These are phyloP conservation scores for Trichoderma gamsii DNA, from an alignment of 495 filamentous ascomycete genomes.

Conservation along the genomic window DNA sequence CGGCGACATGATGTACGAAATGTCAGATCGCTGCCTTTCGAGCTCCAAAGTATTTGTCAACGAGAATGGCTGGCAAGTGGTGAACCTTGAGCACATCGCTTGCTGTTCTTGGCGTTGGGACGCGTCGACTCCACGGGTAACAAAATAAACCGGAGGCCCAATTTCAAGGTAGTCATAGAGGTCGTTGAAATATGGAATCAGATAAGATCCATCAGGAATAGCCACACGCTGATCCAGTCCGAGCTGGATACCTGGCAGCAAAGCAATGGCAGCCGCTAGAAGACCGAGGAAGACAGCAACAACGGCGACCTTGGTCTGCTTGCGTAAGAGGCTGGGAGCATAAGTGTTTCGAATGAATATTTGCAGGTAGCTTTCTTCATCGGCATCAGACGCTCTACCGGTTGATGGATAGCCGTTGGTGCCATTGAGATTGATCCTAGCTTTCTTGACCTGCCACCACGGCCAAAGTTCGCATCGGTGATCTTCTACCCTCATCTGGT, in stretches of 20 bases:
- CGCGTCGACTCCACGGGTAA: conserved; percentile 71
- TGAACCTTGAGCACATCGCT: conserved; percentile 85
- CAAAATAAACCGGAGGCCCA: conserved; percentile 94
- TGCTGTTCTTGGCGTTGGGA: conserved; percentile 70
- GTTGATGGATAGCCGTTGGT: conserved; percentile 25
- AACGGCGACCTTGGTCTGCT: conserved; percentile 67
- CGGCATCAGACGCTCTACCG: conserved; percentile 39
- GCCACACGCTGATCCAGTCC: conserved; percentile 92
- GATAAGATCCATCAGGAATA: conserved; percentile 84
- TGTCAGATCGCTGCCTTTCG: conserved; percentile 82
- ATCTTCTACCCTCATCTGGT: conserved; percentile 80
- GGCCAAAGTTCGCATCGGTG: conserved; percentile 90
- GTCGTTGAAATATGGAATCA: conserved; percentile 93
- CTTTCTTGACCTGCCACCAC: conserved; percentile 69
- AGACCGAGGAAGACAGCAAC: conserved; percentile 77
- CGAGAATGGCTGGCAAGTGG: conserved; percentile 75
- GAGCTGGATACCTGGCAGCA: conserved; percentile 77
- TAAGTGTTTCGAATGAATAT: conserved; percentile 83
- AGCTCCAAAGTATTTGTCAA: conserved; percentile 83
- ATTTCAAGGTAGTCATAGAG: conserved; percentile 85
- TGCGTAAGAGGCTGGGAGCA: conserved; percentile 72
- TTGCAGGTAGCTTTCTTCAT: conserved; percentile 76
- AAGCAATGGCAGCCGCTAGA: conserved; percentile 75
- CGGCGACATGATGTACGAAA: conserved; percentile 87
- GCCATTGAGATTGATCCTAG: conserved; percentile 42